These are phyloP conservation scores for Gonapodya sp. DNA, from an alignment of 192 early-diverging fungal species.

Conservation along the genomic window DNA sequence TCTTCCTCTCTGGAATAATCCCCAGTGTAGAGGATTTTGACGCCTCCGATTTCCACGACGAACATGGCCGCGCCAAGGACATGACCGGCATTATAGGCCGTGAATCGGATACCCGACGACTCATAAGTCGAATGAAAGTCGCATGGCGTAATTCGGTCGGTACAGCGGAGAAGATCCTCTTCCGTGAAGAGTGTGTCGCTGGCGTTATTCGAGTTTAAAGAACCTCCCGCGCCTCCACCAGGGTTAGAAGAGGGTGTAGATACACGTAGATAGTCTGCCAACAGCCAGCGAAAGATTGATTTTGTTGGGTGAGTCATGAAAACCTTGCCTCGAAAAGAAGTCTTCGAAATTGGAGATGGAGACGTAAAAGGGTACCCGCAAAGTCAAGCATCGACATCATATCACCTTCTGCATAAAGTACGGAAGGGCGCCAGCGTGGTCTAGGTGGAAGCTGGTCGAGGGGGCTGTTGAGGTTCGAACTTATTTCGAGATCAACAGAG, in stretches of 20 bases:
- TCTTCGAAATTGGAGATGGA: constrained; percentile 54
- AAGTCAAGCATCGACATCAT: neutral
- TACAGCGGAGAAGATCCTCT: neutral
- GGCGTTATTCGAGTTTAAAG: too few species aligned
- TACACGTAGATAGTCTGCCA: constrained; percentile 80
- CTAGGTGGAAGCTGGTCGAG: constrained; percentile 76
- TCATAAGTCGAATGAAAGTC: constrained; percentile 9
- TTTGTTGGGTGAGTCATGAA: constrained; percentile 99
- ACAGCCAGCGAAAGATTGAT: constrained; percentile 94
- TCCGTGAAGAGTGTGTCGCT: neutral
- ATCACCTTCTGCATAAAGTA: constrained; percentile 89
- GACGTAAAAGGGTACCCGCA: neutral
- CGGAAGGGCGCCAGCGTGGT: constrained; percentile 92
- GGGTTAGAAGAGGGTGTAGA: neutral
- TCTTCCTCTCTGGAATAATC: constrained; percentile 99
- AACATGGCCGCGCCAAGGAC: constrained; percentile 99
- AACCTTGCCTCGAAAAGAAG: constrained; percentile 87
- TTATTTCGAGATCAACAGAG: neutral
- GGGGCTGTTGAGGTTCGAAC: constrained; percentile 1
- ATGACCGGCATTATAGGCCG: constrained; percentile 94
- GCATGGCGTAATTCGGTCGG: neutral
- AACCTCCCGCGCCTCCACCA: neutral
- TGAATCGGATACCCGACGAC: constrained; percentile 49
- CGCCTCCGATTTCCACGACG: constrained; percentile 78
- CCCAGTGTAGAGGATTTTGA: constrained; percentile 90